Evolutionary conservation across 2,329 filamentous ascomycete species (phyloP).

Genomic region (Colletotrichum euphorbiae): DNA sequence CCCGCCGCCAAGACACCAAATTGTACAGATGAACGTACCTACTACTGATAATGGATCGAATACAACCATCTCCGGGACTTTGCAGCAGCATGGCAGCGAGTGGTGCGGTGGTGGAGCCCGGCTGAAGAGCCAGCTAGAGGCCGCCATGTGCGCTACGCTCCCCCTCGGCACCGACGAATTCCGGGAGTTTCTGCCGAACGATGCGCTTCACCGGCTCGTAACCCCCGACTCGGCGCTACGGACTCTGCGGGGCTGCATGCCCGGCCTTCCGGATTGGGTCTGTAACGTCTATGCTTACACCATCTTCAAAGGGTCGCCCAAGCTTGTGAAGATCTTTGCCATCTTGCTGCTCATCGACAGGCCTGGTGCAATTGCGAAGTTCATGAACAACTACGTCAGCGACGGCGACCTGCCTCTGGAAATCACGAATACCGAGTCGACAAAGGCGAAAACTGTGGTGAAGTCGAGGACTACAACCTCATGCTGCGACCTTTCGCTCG

Average conservation of each 20-base stretch:
- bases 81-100: not conserved
- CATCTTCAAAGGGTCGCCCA: not conserved
- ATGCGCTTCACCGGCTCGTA: not conserved
- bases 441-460: not conserved
- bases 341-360: conserved; percentile 3
- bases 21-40: conserved; percentile 1
- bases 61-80: not conserved
- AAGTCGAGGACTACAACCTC: not conserved
- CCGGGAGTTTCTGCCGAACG: not conserved
- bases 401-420: not conserved
- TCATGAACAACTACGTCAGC: not conserved
- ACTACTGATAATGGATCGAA: not conserved
- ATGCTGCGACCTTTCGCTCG: not conserved
- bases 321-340: not conserved
- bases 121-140: not conserved
- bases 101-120: not conserved
- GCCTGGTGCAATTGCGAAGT: not conserved
- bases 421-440: not conserved
- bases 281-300: not conserved
- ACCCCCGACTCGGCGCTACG: conserved; percentile 10
- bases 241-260: not conserved
- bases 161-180: conserved; percentile 9
- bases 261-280: not conserved
- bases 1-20: not conserved
- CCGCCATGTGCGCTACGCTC: conserved; percentile 8